Evolutionary conservation across 768 basidiomycete genomes (phyloP).

Genomic region (Kwoniella pini): DNA sequence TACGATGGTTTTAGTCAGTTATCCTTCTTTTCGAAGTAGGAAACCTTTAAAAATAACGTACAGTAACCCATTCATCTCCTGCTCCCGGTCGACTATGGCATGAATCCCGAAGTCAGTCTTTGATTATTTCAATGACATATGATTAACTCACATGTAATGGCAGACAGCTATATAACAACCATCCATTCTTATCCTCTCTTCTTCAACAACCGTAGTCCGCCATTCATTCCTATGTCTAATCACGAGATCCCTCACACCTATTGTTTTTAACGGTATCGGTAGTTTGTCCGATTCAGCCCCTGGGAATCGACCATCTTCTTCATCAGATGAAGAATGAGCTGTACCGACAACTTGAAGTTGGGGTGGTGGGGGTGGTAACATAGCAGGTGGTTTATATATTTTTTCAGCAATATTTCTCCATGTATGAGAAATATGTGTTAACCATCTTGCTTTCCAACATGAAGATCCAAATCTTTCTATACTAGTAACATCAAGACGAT

Average conservation of each 20-base stretch:
- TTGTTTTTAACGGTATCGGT: background rate
- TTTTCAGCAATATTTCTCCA: constrained; percentile 59
- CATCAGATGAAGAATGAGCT: background rate
- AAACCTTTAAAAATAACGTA: constrained; percentile 55
- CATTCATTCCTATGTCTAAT: constrained; percentile 65
- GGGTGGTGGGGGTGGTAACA: constrained; percentile 60
- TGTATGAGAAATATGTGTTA: constrained; percentile 73
- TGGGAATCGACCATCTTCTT: background rate
- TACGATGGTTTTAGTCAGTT: background rate
- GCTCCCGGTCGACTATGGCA: constrained; percentile 66
- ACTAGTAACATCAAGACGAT: constrained; percentile 65
- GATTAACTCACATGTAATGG: constrained; percentile 61
- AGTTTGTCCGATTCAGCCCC: no score
- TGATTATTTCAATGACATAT: background rate
- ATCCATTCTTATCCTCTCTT: constrained; percentile 79
- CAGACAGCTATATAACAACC: constrained; percentile 91
- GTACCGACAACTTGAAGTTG: constrained; percentile 21
- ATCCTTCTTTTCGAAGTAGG: no score
- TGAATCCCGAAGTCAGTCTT: background rate
- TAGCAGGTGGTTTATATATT: constrained; percentile 72
- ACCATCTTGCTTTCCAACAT: constrained; percentile 70
- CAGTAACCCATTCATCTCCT: constrained; percentile 84
- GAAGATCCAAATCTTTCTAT: constrained; percentile 77
- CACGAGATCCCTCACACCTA: constrained; percentile 59
- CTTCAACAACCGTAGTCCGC: constrained; percentile 76